Evolutionary conservation across 495 filamentous ascomycete genomes (phyloP).

Genomic region (Echria macrotheca): DNA sequence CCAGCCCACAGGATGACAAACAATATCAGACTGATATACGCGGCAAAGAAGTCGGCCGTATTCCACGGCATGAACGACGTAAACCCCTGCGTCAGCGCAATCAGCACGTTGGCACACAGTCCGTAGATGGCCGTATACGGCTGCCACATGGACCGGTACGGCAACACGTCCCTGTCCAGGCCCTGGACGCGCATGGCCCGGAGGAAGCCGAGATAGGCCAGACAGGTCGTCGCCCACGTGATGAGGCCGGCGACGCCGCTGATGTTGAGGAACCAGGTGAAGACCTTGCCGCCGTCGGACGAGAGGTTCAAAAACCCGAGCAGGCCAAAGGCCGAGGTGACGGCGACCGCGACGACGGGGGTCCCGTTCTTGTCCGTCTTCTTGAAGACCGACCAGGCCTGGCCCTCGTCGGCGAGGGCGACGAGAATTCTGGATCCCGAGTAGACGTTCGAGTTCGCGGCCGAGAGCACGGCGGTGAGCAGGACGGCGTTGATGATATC

Average conservation of each 20-base stretch:
- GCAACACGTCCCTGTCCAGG: constrained; percentile 47
- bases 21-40: constrained; percentile 58
- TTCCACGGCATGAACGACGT: constrained; percentile 60
- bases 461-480: constrained; percentile 52
- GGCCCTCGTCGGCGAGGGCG: constrained; percentile 55
- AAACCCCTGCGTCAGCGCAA: constrained; percentile 66
- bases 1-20: constrained; percentile 54
- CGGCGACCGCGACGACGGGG: constrained; percentile 36
- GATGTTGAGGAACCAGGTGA: constrained; percentile 57
- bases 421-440: constrained; percentile 60
- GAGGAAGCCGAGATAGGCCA: constrained; percentile 58
- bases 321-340: constrained; percentile 40
- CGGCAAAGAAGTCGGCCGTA: constrained; percentile 53
- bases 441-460: constrained; percentile 55
- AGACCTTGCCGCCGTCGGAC: constrained; percentile 44
- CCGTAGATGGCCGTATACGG: constrained; percentile 56
- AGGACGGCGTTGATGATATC: constrained; percentile 69
- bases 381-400: constrained; percentile 48
- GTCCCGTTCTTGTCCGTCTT: constrained; percentile 37
- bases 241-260: constrained; percentile 62
- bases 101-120: constrained; percentile 58
- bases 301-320: constrained; percentile 55
- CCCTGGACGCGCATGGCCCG: constrained; percentile 52
- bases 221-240: constrained; percentile 56
- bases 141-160: constrained; percentile 54